phyloP scores from a whole-genome alignment of 1,284 basidiomycete species.

The Cerioporus squamosus region DNA sequence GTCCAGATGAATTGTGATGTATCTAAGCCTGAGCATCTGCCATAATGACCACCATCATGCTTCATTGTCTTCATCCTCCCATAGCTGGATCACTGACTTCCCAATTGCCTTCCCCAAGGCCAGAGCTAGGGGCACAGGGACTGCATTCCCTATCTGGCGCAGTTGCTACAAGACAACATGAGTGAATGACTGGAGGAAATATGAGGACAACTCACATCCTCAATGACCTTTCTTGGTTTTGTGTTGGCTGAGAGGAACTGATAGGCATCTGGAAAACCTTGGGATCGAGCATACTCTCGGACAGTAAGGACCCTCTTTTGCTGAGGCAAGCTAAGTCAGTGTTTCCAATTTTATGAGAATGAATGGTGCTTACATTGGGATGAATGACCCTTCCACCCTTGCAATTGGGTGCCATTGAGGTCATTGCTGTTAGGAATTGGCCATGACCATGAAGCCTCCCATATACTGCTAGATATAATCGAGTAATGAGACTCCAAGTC shows the following conservation, averaged over 20 bases:
- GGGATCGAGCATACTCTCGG: slow-evolving; percentile 68
- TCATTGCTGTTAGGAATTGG: slow-evolving; percentile 64
- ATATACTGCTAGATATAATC: slow-evolving; percentile 37
- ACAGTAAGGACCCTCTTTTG: slow-evolving; percentile 70
- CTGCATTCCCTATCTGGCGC: slow-evolving; percentile 75
- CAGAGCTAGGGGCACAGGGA: slow-evolving; percentile 66
- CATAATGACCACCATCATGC: slow-evolving; percentile 47
- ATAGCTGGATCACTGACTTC: slow-evolving; percentile 48
- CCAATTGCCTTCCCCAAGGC: slow-evolving; percentile 65
- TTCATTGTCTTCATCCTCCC: slow-evolving; percentile 42
- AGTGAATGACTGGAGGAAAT: not conserved
- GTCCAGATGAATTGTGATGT: not conserved
- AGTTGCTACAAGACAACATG: slow-evolving; percentile 52
- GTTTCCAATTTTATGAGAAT: not conserved
- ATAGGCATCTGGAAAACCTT: slow-evolving; percentile 74
- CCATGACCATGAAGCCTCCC: slow-evolving; percentile 53
- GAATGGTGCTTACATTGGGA: slow-evolving; percentile 50
- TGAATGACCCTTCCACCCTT: slow-evolving; percentile 61
- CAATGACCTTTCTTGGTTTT: slow-evolving; percentile 37
- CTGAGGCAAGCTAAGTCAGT: slow-evolving; percentile 35
- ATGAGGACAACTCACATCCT: slow-evolving; percentile 48
- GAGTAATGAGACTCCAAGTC: not conserved
- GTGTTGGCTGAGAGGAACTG: slow-evolving; percentile 54
- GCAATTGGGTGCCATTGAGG: slow-evolving; percentile 48
- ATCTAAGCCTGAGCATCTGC: slow-evolving; percentile 37